These are phyloP conservation scores for Begonia peltatifolia DNA, from an alignment of 306 rosid species.

Conservation along the genomic window DNA sequence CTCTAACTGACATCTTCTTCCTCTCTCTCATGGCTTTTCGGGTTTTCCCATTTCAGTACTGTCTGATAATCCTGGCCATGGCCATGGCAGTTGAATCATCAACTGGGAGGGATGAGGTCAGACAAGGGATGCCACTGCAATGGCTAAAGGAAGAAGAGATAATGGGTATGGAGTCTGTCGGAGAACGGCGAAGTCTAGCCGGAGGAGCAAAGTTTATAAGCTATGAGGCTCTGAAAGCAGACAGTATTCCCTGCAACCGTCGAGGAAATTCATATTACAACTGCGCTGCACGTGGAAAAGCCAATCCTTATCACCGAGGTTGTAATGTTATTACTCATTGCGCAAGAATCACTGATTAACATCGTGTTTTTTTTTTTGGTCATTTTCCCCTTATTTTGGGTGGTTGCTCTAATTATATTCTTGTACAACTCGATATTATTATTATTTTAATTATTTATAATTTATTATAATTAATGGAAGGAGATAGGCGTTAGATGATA, in stretches of 20 bases:
- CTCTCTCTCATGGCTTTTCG: background rate
- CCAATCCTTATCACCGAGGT: conserved; percentile 14
- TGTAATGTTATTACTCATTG: conserved; percentile 14
- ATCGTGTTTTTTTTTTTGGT: too few species aligned
- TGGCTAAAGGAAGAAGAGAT: background rate
- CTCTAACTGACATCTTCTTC: too few species aligned
- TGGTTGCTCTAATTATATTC: too few species aligned
- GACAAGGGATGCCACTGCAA: background rate
- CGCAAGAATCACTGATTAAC: background rate
- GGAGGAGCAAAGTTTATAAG: conserved; percentile 9
- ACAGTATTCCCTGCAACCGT: conserved; percentile 10
- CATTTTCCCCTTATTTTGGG: too few species aligned
- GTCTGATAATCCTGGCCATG: background rate
- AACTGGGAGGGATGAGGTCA: background rate
- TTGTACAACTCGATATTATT: too few species aligned
- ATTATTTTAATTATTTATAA: too few species aligned
- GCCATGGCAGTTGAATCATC: background rate
- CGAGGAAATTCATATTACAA: conserved; percentile 17
- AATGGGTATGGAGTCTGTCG: conserved; percentile 3
- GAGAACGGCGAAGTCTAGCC: conserved; percentile 1
- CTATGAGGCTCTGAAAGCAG: conserved; percentile 12
- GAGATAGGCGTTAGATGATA: too few species aligned
- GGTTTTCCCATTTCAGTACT: background rate
- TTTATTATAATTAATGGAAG: too few species aligned
- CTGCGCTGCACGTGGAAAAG: conserved; percentile 6